phyloP scores from a whole-genome alignment of 257 asterid genomes.

The Echium plantagineum region DNA sequence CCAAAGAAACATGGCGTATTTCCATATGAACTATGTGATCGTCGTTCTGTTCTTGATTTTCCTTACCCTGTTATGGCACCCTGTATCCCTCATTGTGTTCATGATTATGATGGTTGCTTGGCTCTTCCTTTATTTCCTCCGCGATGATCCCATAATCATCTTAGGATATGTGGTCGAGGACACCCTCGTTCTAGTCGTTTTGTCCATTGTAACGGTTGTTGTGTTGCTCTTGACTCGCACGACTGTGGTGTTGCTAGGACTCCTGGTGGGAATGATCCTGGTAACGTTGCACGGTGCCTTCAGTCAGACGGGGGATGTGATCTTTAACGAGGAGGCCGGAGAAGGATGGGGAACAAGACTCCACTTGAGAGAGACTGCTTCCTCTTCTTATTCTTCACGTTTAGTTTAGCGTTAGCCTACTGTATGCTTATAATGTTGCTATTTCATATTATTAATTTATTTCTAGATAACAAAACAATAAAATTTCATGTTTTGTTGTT shows the following conservation, averaged over 20 bases:
- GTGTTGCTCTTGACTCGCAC: constrained; percentile 20
- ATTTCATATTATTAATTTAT: no score
- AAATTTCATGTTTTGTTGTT: background rate
- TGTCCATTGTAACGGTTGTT: constrained; percentile 25
- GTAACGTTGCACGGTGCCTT: constrained; percentile 25
- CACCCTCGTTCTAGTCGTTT: constrained; percentile 15
- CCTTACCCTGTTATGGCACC: constrained; percentile 28
- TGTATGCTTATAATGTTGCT: background rate
- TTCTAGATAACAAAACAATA: background rate
- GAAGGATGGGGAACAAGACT: constrained; percentile 8
- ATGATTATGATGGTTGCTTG: constrained; percentile 16
- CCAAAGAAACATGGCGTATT: constrained; percentile 23
- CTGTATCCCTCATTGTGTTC: constrained; percentile 27
- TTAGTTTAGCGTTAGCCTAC: background rate
- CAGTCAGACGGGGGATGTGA: constrained; percentile 22
- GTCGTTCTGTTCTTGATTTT: constrained; percentile 22
- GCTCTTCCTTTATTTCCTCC: constrained; percentile 34
- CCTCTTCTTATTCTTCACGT: constrained; percentile 20
- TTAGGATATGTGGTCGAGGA: constrained; percentile 25
- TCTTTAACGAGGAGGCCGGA: constrained; percentile 6
- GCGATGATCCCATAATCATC: constrained; percentile 18
- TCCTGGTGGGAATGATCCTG: constrained; percentile 11
- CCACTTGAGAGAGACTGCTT: constrained; percentile 18
- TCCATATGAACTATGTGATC: constrained; percentile 30
- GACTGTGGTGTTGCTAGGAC: constrained; percentile 14